Conservation (phyloP, 352 stramenopile genomes). For the Phytophthora meadii region DNA sequence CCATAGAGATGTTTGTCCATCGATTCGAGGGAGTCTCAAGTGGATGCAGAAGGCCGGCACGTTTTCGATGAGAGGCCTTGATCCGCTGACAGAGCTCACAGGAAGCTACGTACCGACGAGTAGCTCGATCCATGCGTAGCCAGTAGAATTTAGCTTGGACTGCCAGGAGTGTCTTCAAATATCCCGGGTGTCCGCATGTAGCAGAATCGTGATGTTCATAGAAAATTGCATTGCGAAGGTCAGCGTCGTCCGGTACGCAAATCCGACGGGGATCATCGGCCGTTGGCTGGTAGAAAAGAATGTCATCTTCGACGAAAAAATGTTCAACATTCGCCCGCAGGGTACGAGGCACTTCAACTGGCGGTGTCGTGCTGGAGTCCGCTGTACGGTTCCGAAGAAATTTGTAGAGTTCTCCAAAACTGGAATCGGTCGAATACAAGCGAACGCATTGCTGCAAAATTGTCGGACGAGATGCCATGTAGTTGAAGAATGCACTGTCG, state of each 20-base stretch:
- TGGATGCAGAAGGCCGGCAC: conserved; percentile 1
- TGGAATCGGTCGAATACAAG: no score
- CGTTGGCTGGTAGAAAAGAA: no score
- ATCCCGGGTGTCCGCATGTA: background rate
- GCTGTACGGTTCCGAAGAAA: no score
- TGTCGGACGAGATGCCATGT: no score
- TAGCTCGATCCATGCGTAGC: background rate
- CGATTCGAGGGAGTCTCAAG: background rate
- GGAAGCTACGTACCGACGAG: background rate
- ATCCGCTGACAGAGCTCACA: conserved; percentile 5
- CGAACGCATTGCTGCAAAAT: no score
- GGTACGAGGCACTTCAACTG: no score
- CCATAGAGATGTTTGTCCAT: background rate
- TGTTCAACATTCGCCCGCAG: no score
- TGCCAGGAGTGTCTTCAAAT: background rate
- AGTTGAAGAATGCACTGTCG: no score
- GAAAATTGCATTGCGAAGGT: background rate
- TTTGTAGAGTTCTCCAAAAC: no score
- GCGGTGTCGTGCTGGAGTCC: no score
- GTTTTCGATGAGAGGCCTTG: background rate
- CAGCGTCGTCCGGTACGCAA: background rate
- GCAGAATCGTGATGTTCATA: background rate
- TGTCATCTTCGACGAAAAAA: no score
- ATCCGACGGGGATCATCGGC: background rate
- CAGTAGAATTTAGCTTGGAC: background rate